phyloP scores from a whole-genome alignment of 257 asterid genomes.

The Nicotiana sylvestris region DNA sequence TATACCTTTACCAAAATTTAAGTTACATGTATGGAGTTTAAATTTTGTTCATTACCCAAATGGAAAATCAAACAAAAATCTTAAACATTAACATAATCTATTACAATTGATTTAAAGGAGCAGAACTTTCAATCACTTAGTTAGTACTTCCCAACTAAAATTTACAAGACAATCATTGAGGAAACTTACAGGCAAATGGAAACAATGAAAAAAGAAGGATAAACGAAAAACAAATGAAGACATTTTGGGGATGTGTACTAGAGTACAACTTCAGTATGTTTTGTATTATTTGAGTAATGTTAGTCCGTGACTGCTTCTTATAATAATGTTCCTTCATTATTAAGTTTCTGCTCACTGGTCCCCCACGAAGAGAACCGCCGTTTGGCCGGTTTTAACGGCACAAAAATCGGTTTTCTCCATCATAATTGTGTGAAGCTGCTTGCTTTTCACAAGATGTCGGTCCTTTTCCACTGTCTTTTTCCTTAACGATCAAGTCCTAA shows the following conservation, averaged over 20 bases:
- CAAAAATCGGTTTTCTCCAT: background rate
- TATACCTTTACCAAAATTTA: background rate
- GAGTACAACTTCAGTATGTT: background rate
- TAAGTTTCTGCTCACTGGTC: conserved; percentile 4
- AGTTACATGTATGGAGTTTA: background rate
- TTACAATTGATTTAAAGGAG: too few species aligned
- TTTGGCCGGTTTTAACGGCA: background rate
- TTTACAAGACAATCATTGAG: background rate
- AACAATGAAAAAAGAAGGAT: background rate
- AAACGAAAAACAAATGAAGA: background rate
- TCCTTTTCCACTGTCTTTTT: background rate
- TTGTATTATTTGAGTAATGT: background rate
- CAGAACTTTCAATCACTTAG: background rate
- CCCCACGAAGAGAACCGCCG: background rate
- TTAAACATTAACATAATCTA: too few species aligned
- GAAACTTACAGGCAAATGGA: background rate
- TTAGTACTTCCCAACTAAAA: background rate
- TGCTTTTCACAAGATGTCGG: background rate
- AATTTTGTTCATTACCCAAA: too few species aligned
- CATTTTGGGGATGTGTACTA: too few species aligned
- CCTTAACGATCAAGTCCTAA: background rate
- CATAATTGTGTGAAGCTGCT: background rate
- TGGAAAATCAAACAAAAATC: too few species aligned
- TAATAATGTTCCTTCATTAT: background rate
- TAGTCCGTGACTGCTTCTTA: background rate